Conservation (phyloP, 192 early-diverging fungal species). For the Backusella tarrabulga region DNA sequence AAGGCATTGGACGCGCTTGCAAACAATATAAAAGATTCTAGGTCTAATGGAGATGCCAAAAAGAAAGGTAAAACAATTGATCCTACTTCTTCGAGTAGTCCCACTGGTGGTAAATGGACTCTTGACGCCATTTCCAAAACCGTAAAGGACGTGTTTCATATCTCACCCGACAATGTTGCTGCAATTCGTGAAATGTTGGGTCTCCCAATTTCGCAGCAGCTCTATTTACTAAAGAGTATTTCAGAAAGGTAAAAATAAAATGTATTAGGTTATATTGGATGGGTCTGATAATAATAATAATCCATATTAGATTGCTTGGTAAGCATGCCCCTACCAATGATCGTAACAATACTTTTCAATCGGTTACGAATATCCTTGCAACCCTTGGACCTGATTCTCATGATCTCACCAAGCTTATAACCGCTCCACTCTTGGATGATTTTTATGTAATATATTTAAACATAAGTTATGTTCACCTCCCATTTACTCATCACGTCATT, state of each 20-base stretch:
- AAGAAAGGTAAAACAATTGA: not conserved
- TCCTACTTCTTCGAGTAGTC: not conserved
- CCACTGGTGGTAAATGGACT: conserved; percentile 8
- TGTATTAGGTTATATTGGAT: too few relatives aligned
- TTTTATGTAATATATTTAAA: conserved; percentile 5
- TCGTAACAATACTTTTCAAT: conserved; percentile 20
- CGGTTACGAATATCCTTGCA: conserved; percentile 7
- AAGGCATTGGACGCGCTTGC: not conserved
- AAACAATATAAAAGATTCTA: not conserved
- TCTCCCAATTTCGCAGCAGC: conserved; percentile 6
- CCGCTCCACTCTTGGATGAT: conserved; percentile 1
- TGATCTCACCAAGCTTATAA: conserved; percentile 4
- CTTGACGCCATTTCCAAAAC: conserved; percentile 6
- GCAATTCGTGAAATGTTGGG: conserved; percentile 6
- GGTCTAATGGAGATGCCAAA: not conserved
- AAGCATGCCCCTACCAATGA: conserved; percentile 15
- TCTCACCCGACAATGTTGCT: conserved; percentile 3
- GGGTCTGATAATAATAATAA: too few relatives aligned
- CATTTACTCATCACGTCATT: not conserved
- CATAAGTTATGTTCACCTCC: not conserved
- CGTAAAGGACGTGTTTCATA: not conserved
- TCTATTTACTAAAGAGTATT: not conserved
- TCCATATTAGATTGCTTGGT: conserved; percentile 1
- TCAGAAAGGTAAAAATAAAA: conserved; percentile 13
- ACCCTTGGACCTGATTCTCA: conserved; percentile 7